These are phyloP conservation scores for Syzygium jambos DNA, from an alignment of 345 rosid species.

Conservation along the genomic window DNA sequence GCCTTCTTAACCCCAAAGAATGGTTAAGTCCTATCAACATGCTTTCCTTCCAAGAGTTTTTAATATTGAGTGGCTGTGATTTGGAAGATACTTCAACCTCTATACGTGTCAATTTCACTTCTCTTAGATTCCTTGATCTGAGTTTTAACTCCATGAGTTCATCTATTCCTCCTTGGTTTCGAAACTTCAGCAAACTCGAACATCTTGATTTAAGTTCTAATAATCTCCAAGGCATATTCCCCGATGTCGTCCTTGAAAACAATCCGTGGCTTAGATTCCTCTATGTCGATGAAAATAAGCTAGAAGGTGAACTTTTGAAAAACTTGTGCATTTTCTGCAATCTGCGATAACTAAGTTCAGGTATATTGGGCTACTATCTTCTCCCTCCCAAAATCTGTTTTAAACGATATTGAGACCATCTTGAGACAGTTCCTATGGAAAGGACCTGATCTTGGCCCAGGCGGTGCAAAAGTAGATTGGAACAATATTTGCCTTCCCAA, in stretches of 20 bases:
- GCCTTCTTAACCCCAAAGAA: background rate
- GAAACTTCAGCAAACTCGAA: background rate
- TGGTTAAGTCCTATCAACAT: background rate
- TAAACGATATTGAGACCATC: too few species aligned
- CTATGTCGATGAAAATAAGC: accelerated
- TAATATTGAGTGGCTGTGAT: background rate
- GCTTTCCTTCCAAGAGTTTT: background rate
- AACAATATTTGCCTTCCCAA: too few species aligned
- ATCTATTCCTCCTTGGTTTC: background rate
- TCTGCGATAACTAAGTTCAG: background rate
- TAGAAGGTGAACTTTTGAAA: background rate
- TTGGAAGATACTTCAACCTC: background rate
- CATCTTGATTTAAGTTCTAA: background rate
- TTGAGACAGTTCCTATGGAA: too few species aligned
- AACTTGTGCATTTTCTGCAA: background rate
- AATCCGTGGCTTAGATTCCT: background rate
- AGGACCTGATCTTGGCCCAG: too few species aligned
- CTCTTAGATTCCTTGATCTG: background rate
- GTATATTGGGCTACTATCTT: too few species aligned
- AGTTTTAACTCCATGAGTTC: background rate
- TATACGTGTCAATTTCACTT: background rate
- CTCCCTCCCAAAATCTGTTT: too few species aligned
- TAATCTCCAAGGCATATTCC: background rate
- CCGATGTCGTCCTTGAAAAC: accelerated
- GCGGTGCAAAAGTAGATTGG: too few species aligned